Base-by-base conservation (phyloP, 169 alveolate genomes). In the Babesia divergens region DNA sequence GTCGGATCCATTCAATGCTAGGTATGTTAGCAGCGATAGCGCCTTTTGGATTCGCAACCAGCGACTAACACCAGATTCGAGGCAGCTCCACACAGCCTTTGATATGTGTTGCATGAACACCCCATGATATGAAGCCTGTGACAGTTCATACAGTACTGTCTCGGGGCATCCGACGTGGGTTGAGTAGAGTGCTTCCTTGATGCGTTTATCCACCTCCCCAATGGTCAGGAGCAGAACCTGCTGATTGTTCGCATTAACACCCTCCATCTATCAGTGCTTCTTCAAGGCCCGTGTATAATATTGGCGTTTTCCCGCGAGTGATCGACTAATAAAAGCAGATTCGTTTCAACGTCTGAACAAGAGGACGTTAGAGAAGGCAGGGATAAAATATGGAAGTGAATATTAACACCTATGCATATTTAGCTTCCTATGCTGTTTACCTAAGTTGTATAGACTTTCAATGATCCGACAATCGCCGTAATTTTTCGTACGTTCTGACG, bases 91-190 rank as follows among this genome's bases (percentile, higher is more conserved):
- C 0, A 49, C 44, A 2, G 64, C 60, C 47, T 69, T 68, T 18
- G 49, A 42, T 7, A 79, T 79, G 32, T 65, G 44, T 44, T 79
- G 55, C 40, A 18, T 34, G 43, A 68, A 79, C 29, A 42, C 49
- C 1, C 16, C 59, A 46, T 79, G 74, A 37, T 79, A 55, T 9
- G 87, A 47, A 0, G 87, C 87, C 70, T 79, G 87, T 2, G 87
- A 54, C 14, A 79, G 55, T 60, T 68, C 87, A 49, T 47, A 68
- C 34, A 68, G 53, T 9, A 79, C 68, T 7, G 83, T 38, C 28
- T 79, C 87, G 0, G 79, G 52, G 47, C 87, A 79, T 1, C 87
- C 87, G 31, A 68, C 87, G 29, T 47, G 44, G 7, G 42, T 64
- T 9, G 68, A 16, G 65, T 66, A 79, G 13, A 79, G 68, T 18